Evolutionary conservation across 257 asterid genomes (phyloP), one percentile per base, ranked within the genome.

Genomic region (Lantana camara): DNA sequence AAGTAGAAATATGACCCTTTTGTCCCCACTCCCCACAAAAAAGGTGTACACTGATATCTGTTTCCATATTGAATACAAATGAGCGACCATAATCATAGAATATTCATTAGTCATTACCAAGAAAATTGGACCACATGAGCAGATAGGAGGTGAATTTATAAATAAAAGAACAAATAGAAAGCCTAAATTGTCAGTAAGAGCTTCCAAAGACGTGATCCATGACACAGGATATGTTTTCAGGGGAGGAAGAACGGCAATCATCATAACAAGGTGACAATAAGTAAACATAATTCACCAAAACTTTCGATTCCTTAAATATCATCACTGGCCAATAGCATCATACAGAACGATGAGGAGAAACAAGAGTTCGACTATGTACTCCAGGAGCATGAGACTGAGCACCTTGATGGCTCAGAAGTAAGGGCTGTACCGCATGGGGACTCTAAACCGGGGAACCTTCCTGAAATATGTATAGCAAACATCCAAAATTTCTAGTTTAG

Each of bases 371-470:
- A 67, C n/a, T 57, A 64, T 52, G 35, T 63, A 59, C 61, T 59
- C 64, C 60, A 61, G 37, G 57, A 57, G 67, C 60, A 50, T 9
- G 32, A 72, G 13, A 66, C 44, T 23, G 44, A 5, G 60, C 23
- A 67, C n/a, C n/a, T n/a, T n/a, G n/a, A n/a, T n/a, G n/a, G 67
- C 71, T 85, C 76, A 81, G 63, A 77, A 79, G 79, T 85, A 85
- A 44, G 91, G 90, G 74, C 80, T 79, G 71, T 77, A 83, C 42
- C 90, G 77, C 92, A 82, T 82, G 22, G 90, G 85, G 62, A 68
- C 79, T 68, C 92, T 80, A 74, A 73, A 79, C 80, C 95, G 73
- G 22, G 88, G 88, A 47, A 82, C 85, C 77, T 87, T 87, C 79
- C 92, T 87, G 85, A 72, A 82, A 68, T 10, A 2, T 12, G 64